Evolutionary conservation across 768 basidiomycete genomes (phyloP), one percentile per base, ranked within the genome.

Genomic region (Podaxis pistillaris): DNA sequence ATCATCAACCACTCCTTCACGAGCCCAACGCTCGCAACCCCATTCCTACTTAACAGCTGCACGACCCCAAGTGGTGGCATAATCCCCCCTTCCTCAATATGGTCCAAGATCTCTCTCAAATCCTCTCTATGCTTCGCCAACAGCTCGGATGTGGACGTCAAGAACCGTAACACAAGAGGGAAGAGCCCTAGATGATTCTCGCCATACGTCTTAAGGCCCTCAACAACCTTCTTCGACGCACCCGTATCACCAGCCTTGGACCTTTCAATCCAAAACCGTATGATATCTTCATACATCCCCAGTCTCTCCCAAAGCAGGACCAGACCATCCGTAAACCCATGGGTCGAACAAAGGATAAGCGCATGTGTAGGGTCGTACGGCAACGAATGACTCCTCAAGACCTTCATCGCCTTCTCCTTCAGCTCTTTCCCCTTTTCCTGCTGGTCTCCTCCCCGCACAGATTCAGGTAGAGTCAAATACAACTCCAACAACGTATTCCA

Each of bases 401-500:
- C 74, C 4, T 81, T 81, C 61, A 94, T 72, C 1, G 94, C 94
- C 70, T 95, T 96, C 41, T 82, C 77, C 41, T 79, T 76, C 63
- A 84, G 71, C 24, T 68, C 67, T 63, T 71, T 24, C 56, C 80
- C 76, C 30, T 76, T 73, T 7, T 67, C 69, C 19, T 66, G 65
- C 13, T 64, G 63, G 26, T 63, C 56, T 12, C 67, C 68, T 55
- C 63, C 44, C 8, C 30, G 19, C 3, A 33, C 7, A n/a, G 49
- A 15, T 2, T 46, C 51, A n/a, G 84, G 81, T 38, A 82, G 72
- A 7, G 88, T 84, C 50, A 99, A 83, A 72, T 98, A 98, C 11
- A 99, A 83, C 74, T 99, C 96, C 63, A 98, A 77, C 2, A 98
- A 79, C 9, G 96, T 98, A 75, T 96, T 97, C 96, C 96, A 98